Evolutionary conservation across 2,329 filamentous ascomycete genomes (phyloP).

Genomic region (Botrytis cinerea): DNA sequence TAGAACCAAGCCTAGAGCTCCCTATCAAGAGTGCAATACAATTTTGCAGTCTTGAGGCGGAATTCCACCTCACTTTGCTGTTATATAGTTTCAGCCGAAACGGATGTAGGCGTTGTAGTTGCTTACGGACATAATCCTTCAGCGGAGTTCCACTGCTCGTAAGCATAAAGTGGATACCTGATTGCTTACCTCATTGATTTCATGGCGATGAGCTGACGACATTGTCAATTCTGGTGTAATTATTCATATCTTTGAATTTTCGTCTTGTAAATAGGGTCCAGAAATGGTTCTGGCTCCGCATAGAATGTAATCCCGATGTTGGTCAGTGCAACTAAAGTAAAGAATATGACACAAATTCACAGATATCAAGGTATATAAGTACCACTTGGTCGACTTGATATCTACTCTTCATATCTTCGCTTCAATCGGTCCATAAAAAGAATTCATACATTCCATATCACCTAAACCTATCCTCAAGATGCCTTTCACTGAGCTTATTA

Average conservation of each 20-base stretch:
- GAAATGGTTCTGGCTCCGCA: background rate
- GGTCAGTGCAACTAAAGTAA: background rate
- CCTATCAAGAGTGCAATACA: background rate
- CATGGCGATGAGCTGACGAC: background rate
- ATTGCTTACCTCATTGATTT: background rate
- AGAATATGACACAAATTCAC: background rate
- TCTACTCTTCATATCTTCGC: background rate
- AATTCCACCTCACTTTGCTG: background rate
- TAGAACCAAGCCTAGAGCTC: background rate
- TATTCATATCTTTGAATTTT: background rate
- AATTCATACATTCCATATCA: background rate
- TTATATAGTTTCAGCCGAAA: background rate
- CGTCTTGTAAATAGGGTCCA: background rate
- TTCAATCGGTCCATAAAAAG: background rate
- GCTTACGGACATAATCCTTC: background rate
- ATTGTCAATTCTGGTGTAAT: background rate
- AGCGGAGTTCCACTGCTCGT: background rate
- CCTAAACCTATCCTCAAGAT: background rate
- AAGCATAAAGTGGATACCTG: background rate
- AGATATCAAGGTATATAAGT: background rate
- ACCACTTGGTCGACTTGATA: background rate
- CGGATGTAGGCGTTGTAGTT: background rate
- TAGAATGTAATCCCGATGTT: background rate
- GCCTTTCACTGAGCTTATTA: conserved; percentile 4
- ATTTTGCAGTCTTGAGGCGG: background rate